A percentile compares a stretch with the other conserved stretches of the same genome.
These are phyloP conservation scores for Rosa lucieae DNA, from an alignment of 306 rosid species.

Conservation along the genomic window DNA sequence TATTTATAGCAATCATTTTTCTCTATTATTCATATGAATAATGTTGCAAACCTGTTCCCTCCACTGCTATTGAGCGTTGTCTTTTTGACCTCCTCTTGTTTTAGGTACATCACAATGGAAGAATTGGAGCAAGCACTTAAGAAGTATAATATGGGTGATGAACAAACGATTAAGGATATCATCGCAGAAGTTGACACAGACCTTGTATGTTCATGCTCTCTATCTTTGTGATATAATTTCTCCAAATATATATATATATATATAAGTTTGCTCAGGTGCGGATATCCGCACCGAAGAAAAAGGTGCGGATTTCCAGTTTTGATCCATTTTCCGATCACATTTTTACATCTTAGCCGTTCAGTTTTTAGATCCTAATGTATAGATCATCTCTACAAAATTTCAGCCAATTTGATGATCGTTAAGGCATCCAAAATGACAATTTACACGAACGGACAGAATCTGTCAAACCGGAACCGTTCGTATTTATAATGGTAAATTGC, in stretches of 20 bases:
- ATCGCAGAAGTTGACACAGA: constrained; percentile 95
- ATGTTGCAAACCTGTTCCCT: neutral
- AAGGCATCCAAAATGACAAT: no score
- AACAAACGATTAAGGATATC: constrained; percentile 88
- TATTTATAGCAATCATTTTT: neutral
- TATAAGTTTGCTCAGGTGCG: neutral
- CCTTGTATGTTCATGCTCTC: constrained; percentile 46
- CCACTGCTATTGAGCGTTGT: neutral
- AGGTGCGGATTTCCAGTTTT: no score
- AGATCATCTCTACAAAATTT: no score
- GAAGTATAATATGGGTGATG: constrained; percentile 92
- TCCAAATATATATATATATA: neutral
- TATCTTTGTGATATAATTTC: neutral
- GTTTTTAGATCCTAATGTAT: no score
- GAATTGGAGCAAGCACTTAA: constrained; percentile 86
- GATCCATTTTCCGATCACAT: no score
- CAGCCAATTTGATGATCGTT: no score
- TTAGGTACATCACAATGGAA: constrained; percentile 81
- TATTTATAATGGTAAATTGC: no score
- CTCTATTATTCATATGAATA: neutral
- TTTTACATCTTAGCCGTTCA: no score
- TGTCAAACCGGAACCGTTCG: no score
- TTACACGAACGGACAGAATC: no score
- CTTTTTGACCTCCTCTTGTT: constrained; percentile 13
- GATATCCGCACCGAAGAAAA: no score